phyloP scores from a whole-genome alignment of 176 grass and related monocot genomes.

The Puya raimondii region DNA sequence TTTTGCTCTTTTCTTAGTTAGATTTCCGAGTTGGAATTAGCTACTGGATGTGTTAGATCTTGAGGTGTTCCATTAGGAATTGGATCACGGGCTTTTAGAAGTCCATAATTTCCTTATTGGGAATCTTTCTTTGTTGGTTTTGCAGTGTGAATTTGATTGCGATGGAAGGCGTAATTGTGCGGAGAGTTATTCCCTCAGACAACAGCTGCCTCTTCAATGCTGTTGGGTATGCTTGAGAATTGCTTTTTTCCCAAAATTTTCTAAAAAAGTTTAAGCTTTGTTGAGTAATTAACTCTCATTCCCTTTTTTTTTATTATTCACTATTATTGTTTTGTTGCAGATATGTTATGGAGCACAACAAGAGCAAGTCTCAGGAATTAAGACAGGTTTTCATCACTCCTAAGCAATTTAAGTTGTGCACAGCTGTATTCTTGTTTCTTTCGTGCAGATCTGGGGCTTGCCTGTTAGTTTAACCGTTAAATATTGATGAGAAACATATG shows the following conservation, averaged over 20 bases:
- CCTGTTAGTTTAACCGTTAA: background rate
- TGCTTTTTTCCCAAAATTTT: background rate
- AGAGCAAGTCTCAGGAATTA: conserved; percentile 59
- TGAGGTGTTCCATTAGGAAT: too few relatives aligned
- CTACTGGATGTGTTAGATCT: too few relatives aligned
- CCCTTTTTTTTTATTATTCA: background rate
- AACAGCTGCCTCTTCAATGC: conserved; percentile 99
- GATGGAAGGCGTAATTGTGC: conserved; percentile 80
- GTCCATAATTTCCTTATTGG: too few relatives aligned
- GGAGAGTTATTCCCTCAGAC: conserved; percentile 88
- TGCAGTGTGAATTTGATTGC: background rate
- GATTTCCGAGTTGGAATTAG: too few relatives aligned
- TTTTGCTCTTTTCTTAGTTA: too few relatives aligned
- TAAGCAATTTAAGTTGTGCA: background rate
- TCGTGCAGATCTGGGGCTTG: background rate
- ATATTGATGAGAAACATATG: background rate
- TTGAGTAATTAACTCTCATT: background rate
- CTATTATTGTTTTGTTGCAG: conserved; percentile 22
- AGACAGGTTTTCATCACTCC: conserved; percentile 45
- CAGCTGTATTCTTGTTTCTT: background rate
- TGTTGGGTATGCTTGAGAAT: conserved; percentile 43
- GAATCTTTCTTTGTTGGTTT: background rate
- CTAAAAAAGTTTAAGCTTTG: background rate
- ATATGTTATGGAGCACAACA: conserved; percentile 83
- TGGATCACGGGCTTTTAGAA: too few relatives aligned